Base-by-base conservation (phyloP, 2,329 filamentous ascomycete species). In the Colletotrichum sp. region DNA sequence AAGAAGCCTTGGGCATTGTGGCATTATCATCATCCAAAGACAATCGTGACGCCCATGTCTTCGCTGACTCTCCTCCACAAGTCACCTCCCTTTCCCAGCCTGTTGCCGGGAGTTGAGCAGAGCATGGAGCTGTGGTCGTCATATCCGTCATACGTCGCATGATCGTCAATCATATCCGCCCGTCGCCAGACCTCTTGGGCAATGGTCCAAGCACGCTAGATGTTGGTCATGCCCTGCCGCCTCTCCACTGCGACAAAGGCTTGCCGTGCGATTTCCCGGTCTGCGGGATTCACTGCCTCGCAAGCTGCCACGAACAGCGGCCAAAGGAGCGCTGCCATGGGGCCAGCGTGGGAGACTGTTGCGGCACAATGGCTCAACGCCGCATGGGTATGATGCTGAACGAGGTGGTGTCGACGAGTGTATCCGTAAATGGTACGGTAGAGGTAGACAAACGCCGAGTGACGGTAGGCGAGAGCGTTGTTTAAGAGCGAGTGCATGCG, bases 141-240 rank as follows among this genome's bases (percentile, higher is more conserved):
- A 58, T 69, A 28, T 61, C 61, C 21, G n/a, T 64, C 66, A 30
- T 36, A 57, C 63, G 78, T 78, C 34, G 77, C 78, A 65, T 71
- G 67, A 6, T 81, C 77, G 12, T 81, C 80, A 55, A 82, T 79
- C 61, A 80, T 76, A 73, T 92, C 90, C 1, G 87, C 87, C 71
- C 90, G 85, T 71, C 86, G 86, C 91, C 92, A 93, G 12, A 93
- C 89, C 80, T 93, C 91, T 78, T 90, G 86, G 5, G 92, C 88
- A 43, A 93, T 90, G 15, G 86, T 86, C 90, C 91, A 92, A 5
- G 91, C 89, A 76, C 90, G 86, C 77, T 88, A 87, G 73, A 93
- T 93, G 79, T 93, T 94, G 21, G 88, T 88, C 92, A 93, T 93
- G 24, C 92, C 91, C 81, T 93, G 92, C 21, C 91, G 84, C 69